These are phyloP conservation scores for Xylariales sp. DNA, from an alignment of 2,329 filamentous ascomycete species.

Conservation along the genomic window DNA sequence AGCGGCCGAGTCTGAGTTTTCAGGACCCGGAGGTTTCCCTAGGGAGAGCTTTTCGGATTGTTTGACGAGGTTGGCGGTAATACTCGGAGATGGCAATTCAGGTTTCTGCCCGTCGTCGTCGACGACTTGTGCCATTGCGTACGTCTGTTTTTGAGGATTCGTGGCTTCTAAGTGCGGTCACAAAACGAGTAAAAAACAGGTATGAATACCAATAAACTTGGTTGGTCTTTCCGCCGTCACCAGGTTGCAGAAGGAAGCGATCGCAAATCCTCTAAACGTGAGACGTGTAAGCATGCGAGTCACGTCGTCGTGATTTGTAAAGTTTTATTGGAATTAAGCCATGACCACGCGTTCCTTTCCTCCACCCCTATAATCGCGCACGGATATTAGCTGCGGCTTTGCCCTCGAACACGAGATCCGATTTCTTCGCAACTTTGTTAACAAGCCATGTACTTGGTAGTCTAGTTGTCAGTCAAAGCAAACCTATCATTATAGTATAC, in stretches of 20 bases:
- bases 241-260: neutral
- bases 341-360: neutral
- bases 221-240: neutral
- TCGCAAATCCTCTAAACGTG: neutral
- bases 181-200: neutral
- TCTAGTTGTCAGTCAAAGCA: too few species aligned
- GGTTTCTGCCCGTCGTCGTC: constrained; percentile 34
- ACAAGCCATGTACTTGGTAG: too few species aligned
- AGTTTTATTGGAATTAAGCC: constrained; percentile 4
- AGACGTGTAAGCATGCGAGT: constrained; percentile 6
- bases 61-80: constrained; percentile 67
- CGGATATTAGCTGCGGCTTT: neutral
- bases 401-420: neutral
- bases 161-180: neutral
- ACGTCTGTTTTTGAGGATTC: neutral
- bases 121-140: constrained; percentile 37
- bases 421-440: too few species aligned
- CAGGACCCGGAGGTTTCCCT: constrained; percentile 48
- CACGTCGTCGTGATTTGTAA: constrained; percentile 25
- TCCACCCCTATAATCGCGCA: neutral
- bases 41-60: constrained; percentile 70
- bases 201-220: neutral
- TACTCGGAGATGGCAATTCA: constrained; percentile 43
- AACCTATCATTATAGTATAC: too few species aligned
- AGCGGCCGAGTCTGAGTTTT: constrained; percentile 59